Evolutionary conservation across 2,329 filamentous ascomycete genomes (phyloP), one percentile per base, ranked within the genome.

Genomic region (Beauveria rudraprayagi): DNA sequence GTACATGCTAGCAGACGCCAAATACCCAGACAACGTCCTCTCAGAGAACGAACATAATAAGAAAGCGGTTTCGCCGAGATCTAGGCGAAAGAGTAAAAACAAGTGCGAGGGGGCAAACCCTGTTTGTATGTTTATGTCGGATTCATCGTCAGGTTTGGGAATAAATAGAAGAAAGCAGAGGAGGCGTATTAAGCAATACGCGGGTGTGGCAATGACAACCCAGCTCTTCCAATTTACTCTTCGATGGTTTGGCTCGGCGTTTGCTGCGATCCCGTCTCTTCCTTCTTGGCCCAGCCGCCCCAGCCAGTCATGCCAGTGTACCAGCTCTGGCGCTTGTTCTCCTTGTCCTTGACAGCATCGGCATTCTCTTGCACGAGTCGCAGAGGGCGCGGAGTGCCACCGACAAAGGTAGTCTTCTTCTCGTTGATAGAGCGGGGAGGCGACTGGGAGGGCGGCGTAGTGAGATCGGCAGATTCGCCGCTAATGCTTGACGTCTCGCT

Each of bases 351-450:
- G 63, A 78, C 74, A 2, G 70, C 70, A 56, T 83, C 82, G 24
- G 75, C 72, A 66, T 88, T 88, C 76, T 96, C 91, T 74, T 94
- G 90, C 52, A 97, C 92, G 34, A 99, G 80, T 17, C 93, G 83
- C 65, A 99, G 78, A 7, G 93, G 93, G 41, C 92, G 83, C 62
- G 95, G 86, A 74, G 94, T 94, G 50, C 85, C 85, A 4, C 83
- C 83, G 61, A 83, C 76, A 64, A 83, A 84, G 1, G 81, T 84
- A 43, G 80, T 83, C 62, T 78, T 77, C 72, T 84, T 83, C 68
- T 86, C 80, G 63, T 74, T 73, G 63, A 79, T 76, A 30, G 74
- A 73, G 52, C 72, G 71, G 11, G 84, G 78, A 17, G 84, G 84
- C 30, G 83, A 83, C 75, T 86, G 75, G 55, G 74, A 79, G 51